These are phyloP conservation scores for Pyronema omphalodes DNA, from an alignment of 495 filamentous ascomycete species.

Conservation along the genomic window DNA sequence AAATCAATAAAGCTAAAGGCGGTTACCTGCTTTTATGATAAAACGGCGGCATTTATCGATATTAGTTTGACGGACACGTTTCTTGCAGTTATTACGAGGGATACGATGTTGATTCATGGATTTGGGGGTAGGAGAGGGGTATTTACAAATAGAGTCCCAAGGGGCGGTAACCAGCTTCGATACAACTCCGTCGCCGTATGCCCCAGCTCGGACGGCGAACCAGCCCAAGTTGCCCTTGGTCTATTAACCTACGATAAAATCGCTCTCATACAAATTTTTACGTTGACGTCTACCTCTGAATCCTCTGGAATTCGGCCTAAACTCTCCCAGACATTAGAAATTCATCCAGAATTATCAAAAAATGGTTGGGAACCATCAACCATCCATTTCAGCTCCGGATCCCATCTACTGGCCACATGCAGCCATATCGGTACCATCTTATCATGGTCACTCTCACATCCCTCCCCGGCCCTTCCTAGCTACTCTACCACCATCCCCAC, in stretches of 20 bases:
- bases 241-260: no score
- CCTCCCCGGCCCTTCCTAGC: not conserved
- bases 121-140: not conserved
- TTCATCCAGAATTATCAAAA: not conserved
- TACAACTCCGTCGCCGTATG: not conserved
- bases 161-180: not conserved
- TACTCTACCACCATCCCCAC: not conserved
- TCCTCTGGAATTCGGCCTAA: no score
- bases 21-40: not conserved
- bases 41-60: not conserved
- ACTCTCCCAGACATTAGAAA: no score
- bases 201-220: not conserved
- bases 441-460: not conserved
- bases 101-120: not conserved
- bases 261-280: no score
- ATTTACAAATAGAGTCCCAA: no score
- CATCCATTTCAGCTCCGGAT: not conserved
- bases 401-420: no score
- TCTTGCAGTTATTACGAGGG: not conserved
- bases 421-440: not conserved
- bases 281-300: no score
- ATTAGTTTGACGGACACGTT: not conserved
- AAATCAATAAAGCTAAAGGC: not conserved
- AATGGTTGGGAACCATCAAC: not conserved
- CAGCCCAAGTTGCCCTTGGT: not conserved